These are phyloP conservation scores for Filosporella fistucella DNA, from an alignment of 495 filamentous ascomycete genomes.

Conservation along the genomic window DNA sequence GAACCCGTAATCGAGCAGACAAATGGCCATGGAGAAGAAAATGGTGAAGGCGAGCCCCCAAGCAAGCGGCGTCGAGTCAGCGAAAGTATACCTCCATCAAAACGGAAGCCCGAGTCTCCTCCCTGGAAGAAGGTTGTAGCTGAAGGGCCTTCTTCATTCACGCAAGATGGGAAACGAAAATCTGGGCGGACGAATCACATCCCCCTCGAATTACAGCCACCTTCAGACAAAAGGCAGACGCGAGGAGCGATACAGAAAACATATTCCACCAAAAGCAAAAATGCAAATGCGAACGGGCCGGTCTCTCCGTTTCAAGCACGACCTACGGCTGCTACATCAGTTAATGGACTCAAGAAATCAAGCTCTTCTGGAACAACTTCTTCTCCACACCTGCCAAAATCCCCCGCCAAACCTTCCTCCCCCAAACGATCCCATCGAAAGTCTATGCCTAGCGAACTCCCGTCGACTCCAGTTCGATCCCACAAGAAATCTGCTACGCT, in stretches of 20 bases:
- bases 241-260: conserved; percentile 34
- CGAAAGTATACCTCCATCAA: conserved; percentile 34
- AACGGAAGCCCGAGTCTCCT: conserved; percentile 60
- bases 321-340: conserved; percentile 7
- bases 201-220: conserved; percentile 65
- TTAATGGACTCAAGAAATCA: conserved; percentile 18
- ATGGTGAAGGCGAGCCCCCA: conserved; percentile 47
- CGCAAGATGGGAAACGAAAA: conserved; percentile 75
- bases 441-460: conserved; percentile 18
- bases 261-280: conserved; percentile 26
- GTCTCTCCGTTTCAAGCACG: conserved; percentile 23
- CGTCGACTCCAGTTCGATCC: conserved; percentile 8
- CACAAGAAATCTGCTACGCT: conserved; percentile 12
- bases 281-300: conserved; percentile 27
- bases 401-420: conserved; percentile 21
- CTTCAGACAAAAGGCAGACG: conserved; percentile 56
- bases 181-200: conserved; percentile 77
- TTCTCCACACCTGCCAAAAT: conserved; percentile 16
- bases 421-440: conserved; percentile 20
- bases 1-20: conserved; percentile 10
- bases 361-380: conserved; percentile 15
- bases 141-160: conserved; percentile 81
- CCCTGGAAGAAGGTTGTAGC: conserved; percentile 90
- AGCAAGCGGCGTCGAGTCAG: conserved; percentile 71
- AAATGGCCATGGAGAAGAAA: conserved; percentile 21